phyloP scores from a whole-genome alignment of 495 filamentous ascomycete species.

The Penicillium diatomitis region DNA sequence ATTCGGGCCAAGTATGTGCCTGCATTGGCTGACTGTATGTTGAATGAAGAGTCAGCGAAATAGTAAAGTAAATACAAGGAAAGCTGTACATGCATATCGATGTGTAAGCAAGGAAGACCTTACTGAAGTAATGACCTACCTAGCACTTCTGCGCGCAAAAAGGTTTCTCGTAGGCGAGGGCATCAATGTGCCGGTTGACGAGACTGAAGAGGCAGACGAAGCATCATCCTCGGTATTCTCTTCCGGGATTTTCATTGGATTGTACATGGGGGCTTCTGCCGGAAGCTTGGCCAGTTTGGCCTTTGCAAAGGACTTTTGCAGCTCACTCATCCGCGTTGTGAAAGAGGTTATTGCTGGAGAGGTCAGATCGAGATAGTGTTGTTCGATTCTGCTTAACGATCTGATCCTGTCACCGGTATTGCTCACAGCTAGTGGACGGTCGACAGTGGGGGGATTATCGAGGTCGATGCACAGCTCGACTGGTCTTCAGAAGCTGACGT shows the following conservation, averaged over 20 bases:
- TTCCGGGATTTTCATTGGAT: constrained; percentile 18
- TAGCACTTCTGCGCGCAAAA: constrained; percentile 54
- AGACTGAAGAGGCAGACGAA: constrained; percentile 63
- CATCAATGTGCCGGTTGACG: constrained; percentile 81
- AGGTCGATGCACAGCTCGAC: too few species aligned
- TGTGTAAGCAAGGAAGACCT: too few species aligned
- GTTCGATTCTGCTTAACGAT: too few species aligned
- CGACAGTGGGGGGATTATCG: too few species aligned
- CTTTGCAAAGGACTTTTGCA: constrained; percentile 78
- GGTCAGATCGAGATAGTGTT: background rate
- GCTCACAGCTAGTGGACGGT: too few species aligned
- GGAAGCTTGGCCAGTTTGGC: constrained; percentile 62
- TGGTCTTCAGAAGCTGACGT: too few species aligned
- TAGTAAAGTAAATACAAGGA: too few species aligned
- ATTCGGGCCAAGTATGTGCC: constrained; percentile 72
- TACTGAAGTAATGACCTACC: constrained; percentile 28
- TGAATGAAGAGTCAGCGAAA: background rate
- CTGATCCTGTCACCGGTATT: too few species aligned
- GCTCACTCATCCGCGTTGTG: constrained; percentile 61
- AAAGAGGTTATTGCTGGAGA: background rate
- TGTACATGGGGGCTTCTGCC: constrained; percentile 40
- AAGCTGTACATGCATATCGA: too few species aligned
- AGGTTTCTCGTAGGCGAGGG: constrained; percentile 67
- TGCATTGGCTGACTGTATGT: constrained; percentile 16
- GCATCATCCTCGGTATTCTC: constrained; percentile 49